These are phyloP conservation scores for Auxenochlorella pyrenoidosa DNA, from an alignment of 139 green algal species.

Conservation along the genomic window DNA sequence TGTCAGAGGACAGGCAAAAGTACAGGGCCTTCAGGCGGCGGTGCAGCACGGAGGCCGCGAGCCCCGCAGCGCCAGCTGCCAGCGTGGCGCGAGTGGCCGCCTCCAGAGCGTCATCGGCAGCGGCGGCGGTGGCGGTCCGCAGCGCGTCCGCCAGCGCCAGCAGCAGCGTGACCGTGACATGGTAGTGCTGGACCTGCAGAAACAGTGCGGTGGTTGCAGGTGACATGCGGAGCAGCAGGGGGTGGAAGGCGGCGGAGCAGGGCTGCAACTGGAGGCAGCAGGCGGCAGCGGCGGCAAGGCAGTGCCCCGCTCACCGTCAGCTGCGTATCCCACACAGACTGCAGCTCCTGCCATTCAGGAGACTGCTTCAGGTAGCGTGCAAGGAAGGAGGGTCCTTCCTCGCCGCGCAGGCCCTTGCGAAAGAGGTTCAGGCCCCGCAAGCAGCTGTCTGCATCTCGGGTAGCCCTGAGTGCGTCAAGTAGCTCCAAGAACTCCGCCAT, in stretches of 20 bases:
- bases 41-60: conserved; percentile 33
- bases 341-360: conserved; percentile 36
- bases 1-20: conserved; percentile 52
- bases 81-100: neutral
- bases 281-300: neutral
- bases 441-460: conserved; percentile 28
- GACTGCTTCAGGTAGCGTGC: conserved; percentile 19
- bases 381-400: conserved; percentile 7
- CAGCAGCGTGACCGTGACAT: conserved; percentile 38
- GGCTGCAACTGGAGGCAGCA: neutral
- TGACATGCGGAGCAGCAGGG: neutral
- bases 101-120: neutral
- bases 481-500: conserved; percentile 10
- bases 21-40: conserved; percentile 64
- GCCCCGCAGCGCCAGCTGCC: neutral
- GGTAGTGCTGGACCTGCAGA: conserved; percentile 36
- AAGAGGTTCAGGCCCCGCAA: conserved; percentile 30
- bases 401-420: neutral
- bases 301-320: conserved; percentile 35
- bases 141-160: conserved; percentile 32
- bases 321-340: conserved; percentile 42
- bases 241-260: neutral
- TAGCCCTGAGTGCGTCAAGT: conserved; percentile 16
- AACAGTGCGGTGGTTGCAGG: neutral
- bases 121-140: neutral